phyloP scores from a whole-genome alignment of 2,329 filamentous ascomycete species.

The Diaporthe sp. region DNA sequence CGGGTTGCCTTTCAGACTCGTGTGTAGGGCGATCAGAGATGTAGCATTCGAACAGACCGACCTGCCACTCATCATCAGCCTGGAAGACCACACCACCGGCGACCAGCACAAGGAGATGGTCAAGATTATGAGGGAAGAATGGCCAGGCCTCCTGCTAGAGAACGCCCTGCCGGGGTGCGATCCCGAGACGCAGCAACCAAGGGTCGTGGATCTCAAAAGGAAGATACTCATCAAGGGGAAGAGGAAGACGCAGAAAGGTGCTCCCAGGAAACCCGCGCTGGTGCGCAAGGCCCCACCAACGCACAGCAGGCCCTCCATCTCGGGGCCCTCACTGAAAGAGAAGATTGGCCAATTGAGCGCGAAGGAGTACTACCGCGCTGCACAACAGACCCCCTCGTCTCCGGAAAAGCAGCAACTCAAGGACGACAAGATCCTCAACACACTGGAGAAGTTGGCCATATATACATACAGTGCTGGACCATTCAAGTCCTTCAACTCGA shows the following conservation, averaged over 20 bases:
- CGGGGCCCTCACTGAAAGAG: conserved; percentile 57
- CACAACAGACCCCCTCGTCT: conserved; percentile 47
- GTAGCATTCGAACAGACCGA: conserved; percentile 80
- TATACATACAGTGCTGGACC: conserved; percentile 84
- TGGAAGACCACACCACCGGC: conserved; percentile 87
- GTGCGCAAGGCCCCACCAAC: conserved; percentile 43
- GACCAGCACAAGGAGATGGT: conserved; percentile 94
- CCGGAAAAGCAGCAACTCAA: background rate
- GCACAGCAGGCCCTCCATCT: conserved; percentile 49
- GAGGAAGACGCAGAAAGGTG: conserved; percentile 56
- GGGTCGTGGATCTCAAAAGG: conserved; percentile 77
- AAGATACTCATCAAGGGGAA: conserved; percentile 91
- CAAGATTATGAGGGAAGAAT: conserved; percentile 91
- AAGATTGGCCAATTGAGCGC: conserved; percentile 53
- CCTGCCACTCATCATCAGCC: conserved; percentile 88
- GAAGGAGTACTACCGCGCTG: conserved; percentile 61
- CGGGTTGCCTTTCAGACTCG: conserved; percentile 86
- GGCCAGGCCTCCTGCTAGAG: conserved; percentile 81
- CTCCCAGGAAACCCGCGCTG: conserved; percentile 24
- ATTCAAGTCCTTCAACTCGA: conserved; percentile 74
- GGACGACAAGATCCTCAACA: conserved; percentile 69
- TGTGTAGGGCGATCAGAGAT: conserved; percentile 84
- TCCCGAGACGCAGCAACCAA: conserved; percentile 71
- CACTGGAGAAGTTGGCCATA: conserved; percentile 80
- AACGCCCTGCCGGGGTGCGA: conserved; percentile 62